Conservation (phyloP, 78 protist species). For the slime mould (Dictyostelium discoideum) region DNA sequence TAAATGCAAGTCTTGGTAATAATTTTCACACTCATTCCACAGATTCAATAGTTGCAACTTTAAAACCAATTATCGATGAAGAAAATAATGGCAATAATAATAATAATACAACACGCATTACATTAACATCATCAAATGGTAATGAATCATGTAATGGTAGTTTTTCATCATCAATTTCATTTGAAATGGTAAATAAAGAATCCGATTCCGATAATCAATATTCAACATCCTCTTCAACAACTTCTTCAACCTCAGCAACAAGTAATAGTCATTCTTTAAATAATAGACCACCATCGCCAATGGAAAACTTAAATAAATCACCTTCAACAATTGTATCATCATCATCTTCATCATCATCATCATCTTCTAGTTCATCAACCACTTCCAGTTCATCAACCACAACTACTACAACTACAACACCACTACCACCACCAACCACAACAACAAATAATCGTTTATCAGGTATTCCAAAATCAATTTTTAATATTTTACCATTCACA, state of each 20-base stretch:
- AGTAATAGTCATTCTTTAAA: neutral
- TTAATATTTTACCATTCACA: constrained; percentile 9
- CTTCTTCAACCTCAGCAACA: neutral
- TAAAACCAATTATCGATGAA: neutral
- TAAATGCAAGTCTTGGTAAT: constrained; percentile 9
- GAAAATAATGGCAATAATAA: neutral
- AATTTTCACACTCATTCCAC: constrained; percentile 52
- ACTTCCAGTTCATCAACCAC: neutral
- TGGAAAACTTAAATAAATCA: neutral
- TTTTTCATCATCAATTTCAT: constrained; percentile 6
- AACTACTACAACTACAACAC: neutral
- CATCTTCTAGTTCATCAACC: neutral
- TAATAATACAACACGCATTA: neutral
- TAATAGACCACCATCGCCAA: constrained; percentile 14
- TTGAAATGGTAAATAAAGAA: constrained; percentile 5
- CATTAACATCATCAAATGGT: constrained; percentile 8
- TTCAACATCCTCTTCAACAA: constrained; percentile 13
- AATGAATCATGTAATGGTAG: constrained; percentile 18
- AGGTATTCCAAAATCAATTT: constrained; percentile 1
- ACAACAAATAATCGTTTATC: constrained; percentile 8
- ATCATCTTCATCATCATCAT: neutral
- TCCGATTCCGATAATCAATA: neutral
- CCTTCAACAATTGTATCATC: neutral
- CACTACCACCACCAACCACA: neutral
- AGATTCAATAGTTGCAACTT: constrained; percentile 23